Conservation (phyloP, 2,329 filamentous ascomycete genomes). For the Hymenoscyphus repandus region DNA sequence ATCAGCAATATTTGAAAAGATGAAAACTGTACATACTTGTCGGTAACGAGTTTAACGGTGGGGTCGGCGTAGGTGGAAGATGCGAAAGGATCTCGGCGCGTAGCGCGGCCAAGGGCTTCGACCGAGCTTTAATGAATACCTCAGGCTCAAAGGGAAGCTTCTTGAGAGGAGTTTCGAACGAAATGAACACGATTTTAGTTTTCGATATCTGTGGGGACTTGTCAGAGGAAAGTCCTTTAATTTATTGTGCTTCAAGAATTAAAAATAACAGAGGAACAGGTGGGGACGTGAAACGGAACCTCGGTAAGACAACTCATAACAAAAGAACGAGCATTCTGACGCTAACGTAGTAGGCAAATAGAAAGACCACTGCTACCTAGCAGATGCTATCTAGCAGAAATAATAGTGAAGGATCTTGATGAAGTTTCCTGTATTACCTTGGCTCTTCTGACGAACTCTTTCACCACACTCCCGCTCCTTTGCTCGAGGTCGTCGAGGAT, state of each 20-base stretch:
- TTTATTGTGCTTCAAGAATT: not conserved
- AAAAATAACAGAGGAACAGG: too few species aligned
- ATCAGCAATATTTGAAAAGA: not conserved
- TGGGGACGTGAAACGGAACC: too few species aligned
- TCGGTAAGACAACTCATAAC: not conserved
- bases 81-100: conserved; percentile 55
- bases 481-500: conserved; percentile 83
- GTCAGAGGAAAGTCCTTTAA: too few species aligned
- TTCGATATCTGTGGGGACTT: conserved; percentile 47
- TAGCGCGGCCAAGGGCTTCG: conserved; percentile 52
- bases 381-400: not conserved
- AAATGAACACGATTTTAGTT: conserved; percentile 68
- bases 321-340: too few species aligned
- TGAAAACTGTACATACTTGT: conserved; percentile 35
- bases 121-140: conserved; percentile 58
- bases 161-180: conserved; percentile 67
- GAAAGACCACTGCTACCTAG: too few species aligned
- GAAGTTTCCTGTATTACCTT: conserved; percentile 41
- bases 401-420: not conserved
- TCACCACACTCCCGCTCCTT: conserved; percentile 61
- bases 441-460: conserved; percentile 70
- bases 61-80: conserved; percentile 18
- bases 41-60: conserved; percentile 6
- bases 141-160: conserved; percentile 54
- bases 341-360: too few species aligned